phyloP scores from a whole-genome alignment of 805 yeast species.

The Nakazawaea anatomiae region DNA sequence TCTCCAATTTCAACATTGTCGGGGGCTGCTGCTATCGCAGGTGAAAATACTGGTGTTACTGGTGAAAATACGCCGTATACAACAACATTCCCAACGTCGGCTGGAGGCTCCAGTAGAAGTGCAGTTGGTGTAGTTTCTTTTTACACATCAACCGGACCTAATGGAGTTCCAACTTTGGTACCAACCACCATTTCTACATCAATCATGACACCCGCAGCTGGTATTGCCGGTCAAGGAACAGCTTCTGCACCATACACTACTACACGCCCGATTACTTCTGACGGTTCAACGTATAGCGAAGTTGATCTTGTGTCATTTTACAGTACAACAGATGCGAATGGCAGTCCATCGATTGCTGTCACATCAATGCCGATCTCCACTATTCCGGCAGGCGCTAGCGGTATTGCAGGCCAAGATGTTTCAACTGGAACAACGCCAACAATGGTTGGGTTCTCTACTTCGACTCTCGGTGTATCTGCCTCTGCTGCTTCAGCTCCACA shows the following conservation, averaged over 20 bases:
- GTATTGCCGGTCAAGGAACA: neutral
- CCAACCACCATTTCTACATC: neutral
- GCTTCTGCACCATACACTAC: slow-evolving; percentile 2
- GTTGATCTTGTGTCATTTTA: slow-evolving; percentile 3
- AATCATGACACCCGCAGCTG: neutral
- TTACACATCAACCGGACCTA: neutral
- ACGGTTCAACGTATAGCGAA: neutral
- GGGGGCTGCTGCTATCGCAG: neutral
- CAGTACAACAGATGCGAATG: slow-evolving; percentile 1
- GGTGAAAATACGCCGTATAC: neutral
- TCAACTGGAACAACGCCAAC: neutral
- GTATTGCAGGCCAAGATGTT: neutral
- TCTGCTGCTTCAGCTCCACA: neutral
- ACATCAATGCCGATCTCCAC: neutral
- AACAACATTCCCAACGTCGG: neutral
- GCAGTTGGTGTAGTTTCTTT: neutral
- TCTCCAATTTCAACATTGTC: neutral
- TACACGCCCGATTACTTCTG: neutral
- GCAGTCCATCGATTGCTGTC: neutral
- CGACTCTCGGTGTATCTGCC: neutral
- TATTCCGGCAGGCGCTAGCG: neutral
- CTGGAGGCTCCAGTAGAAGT: neutral
- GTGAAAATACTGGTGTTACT: neutral
- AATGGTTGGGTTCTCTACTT: neutral
- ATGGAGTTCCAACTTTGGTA: neutral